phyloP scores from a whole-genome alignment of 2,329 filamentous ascomycete species.

The Byssoonygena ceratinophila region DNA sequence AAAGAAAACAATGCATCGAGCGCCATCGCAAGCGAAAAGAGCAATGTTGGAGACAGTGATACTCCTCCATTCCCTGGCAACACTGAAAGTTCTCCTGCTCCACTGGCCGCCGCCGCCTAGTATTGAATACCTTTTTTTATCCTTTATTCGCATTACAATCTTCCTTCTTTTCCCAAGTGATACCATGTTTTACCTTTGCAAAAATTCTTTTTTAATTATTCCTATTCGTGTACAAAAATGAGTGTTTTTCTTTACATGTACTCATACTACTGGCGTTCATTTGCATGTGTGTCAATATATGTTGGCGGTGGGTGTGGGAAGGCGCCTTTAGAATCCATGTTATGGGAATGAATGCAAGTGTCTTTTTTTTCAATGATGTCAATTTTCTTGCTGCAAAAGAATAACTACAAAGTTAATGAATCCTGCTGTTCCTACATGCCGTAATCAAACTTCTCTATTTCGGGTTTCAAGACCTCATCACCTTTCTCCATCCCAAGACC shows the following conservation, averaged over 20 bases:
- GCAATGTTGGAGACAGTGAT: slow-evolving; percentile 43
- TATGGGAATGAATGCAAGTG: neutral
- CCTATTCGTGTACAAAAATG: slow-evolving; percentile 4
- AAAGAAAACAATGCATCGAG: slow-evolving; percentile 45
- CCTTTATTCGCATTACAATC: neutral
- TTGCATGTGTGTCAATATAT: neutral
- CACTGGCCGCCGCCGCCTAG: slow-evolving; percentile 27
- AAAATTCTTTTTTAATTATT: neutral
- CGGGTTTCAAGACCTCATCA: no score
- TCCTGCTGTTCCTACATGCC: no score
- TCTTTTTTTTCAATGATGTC: neutral
- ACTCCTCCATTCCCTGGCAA: slow-evolving; percentile 38
- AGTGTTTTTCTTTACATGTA: slow-evolving; percentile 2
- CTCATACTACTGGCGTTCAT: slow-evolving; percentile 1
- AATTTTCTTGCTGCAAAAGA: neutral
- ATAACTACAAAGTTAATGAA: no score
- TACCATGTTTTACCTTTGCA: slow-evolving; percentile 6
- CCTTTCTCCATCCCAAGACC: no score
- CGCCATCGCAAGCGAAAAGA: slow-evolving; percentile 51
- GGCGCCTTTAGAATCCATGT: neutral
- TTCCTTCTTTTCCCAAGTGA: slow-evolving; percentile 8
- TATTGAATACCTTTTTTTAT: slow-evolving; percentile 12
- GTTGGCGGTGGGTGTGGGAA: neutral
- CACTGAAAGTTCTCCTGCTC: slow-evolving; percentile 44
- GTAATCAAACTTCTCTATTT: no score